A percentile compares a stretch with the other conserved stretches of the same genome.
Evolutionary conservation across 306 rosid genomes (phyloP).

Genomic region (Castanospermum australe): DNA sequence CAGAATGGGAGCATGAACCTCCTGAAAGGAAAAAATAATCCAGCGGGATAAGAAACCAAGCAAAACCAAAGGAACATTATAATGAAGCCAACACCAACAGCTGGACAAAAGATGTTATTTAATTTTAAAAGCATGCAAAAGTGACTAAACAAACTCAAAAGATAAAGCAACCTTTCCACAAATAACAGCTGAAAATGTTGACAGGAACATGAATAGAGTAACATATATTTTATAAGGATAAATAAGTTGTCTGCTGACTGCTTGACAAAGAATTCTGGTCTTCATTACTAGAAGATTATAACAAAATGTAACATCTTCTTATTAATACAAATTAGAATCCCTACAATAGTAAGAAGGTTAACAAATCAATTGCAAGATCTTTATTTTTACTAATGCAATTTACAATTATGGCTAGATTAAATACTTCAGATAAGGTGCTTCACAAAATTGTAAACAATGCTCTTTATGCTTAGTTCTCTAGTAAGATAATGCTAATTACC

Average conservation of each 20-base stretch:
- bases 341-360: constrained; percentile 1
- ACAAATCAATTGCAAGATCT: constrained; percentile 3
- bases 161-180: not conserved
- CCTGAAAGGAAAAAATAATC: constrained; percentile 56
- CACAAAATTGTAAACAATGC: not conserved
- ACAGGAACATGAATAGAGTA: not conserved
- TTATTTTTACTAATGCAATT: not conserved
- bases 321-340: constrained; percentile 11
- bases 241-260: not conserved
- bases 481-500: constrained; percentile 48
- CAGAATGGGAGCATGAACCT: constrained; percentile 92
- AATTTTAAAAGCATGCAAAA: constrained; percentile 7
- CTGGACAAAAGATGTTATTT: constrained; percentile 10
- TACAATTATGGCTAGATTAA: constrained; percentile 6
- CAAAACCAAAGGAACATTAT: not conserved
- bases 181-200: not conserved
- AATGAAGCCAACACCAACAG: constrained; percentile 21
- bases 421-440: constrained; percentile 3
- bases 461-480: not conserved
- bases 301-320: not conserved
- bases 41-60: constrained; percentile 14
- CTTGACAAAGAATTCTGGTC: constrained; percentile 7
- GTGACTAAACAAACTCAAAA: constrained; percentile 9
- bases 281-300: constrained; percentile 1
- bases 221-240: not conserved